These are phyloP conservation scores for Mycosphaerella arachidis DNA, from an alignment of 2,329 filamentous ascomycete genomes.

Conservation along the genomic window DNA sequence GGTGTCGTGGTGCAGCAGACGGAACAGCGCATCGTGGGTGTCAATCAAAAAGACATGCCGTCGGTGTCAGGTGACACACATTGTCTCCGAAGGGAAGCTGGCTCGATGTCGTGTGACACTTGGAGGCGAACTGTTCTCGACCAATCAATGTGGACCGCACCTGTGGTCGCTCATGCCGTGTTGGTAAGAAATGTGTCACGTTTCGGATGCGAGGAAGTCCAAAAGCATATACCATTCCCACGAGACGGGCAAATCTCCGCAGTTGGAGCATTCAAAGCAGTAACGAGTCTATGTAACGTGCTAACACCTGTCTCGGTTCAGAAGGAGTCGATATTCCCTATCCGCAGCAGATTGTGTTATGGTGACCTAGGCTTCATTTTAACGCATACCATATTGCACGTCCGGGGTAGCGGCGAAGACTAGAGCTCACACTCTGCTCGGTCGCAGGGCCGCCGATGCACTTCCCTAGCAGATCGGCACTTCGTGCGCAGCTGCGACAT, in stretches of 20 bases:
- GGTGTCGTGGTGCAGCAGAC: slow-evolving; percentile 16
- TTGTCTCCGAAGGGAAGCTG: too few species aligned
- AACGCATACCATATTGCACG: too few species aligned
- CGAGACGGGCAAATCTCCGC: not conserved
- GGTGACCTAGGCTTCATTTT: not conserved
- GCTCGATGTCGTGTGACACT: not conserved
- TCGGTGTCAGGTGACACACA: slow-evolving; percentile 14
- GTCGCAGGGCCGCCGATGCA: not conserved
- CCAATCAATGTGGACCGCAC: not conserved
- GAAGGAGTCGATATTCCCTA: not conserved
- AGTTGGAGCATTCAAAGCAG: not conserved
- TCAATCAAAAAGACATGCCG: slow-evolving; percentile 10
- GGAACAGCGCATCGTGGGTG: slow-evolving; percentile 17
- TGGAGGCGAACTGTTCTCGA: not conserved
- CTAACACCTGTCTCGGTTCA: not conserved
- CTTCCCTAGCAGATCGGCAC: not conserved
- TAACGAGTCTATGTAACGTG: not conserved
- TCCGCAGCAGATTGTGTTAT: not conserved
- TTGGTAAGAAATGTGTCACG: not conserved
- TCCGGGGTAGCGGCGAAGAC: not conserved
- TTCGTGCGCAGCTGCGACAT: not conserved
- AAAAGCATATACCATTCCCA: not conserved
- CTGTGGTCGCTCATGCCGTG: not conserved
- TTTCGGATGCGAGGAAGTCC: not conserved
- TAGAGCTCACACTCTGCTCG: not conserved